Percentiles rank a stretch among this genome's conserved stretches.
phyloP scores from a whole-genome alignment of 2,329 filamentous ascomycete genomes.

The Sporothrix pseudoabietina region DNA sequence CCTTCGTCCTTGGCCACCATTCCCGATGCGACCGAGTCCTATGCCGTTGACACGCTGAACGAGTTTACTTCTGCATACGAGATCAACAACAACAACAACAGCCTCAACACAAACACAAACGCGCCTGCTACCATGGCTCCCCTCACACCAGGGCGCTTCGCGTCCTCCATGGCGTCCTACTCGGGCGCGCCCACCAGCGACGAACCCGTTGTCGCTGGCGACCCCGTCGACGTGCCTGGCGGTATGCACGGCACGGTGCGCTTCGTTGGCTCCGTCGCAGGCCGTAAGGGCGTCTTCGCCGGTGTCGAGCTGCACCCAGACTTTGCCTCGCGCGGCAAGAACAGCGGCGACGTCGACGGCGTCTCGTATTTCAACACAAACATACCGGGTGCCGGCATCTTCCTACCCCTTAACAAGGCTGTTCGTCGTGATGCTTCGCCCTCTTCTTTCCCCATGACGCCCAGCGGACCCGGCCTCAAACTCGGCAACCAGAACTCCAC shows the following conservation, averaged over 20 bases:
- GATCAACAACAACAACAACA: constrained; percentile 35
- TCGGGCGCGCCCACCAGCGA: constrained; percentile 42
- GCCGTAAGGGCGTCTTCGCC: constrained; percentile 88
- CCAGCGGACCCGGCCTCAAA: constrained; percentile 56
- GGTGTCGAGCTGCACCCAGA: constrained; percentile 86
- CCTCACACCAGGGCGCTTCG: constrained; percentile 52
- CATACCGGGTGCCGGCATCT: constrained; percentile 83
- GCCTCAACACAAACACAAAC: constrained; percentile 39
- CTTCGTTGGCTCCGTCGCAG: constrained; percentile 82
- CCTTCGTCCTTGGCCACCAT: constrained; percentile 63
- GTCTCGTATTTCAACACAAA: constrained; percentile 80
- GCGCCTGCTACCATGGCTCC: constrained; percentile 50
- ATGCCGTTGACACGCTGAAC: constrained; percentile 59
- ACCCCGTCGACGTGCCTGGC: constrained; percentile 86
- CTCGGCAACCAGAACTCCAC: constrained; percentile 59
- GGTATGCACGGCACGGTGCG: constrained; percentile 89
- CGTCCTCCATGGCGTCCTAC: constrained; percentile 36
- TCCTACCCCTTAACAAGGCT: constrained; percentile 83
- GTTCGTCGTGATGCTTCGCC: constrained; percentile 63
- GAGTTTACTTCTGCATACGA: constrained; percentile 41
- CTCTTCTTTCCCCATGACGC: constrained; percentile 64
- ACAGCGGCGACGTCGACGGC: constrained; percentile 91
- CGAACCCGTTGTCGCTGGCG: constrained; percentile 69
- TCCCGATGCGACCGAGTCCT: constrained; percentile 66
- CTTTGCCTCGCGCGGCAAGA: constrained; percentile 79